Evolutionary conservation across 495 filamentous ascomycete species (phyloP).

Genomic region (Pyrenopolyporus hunteri): DNA sequence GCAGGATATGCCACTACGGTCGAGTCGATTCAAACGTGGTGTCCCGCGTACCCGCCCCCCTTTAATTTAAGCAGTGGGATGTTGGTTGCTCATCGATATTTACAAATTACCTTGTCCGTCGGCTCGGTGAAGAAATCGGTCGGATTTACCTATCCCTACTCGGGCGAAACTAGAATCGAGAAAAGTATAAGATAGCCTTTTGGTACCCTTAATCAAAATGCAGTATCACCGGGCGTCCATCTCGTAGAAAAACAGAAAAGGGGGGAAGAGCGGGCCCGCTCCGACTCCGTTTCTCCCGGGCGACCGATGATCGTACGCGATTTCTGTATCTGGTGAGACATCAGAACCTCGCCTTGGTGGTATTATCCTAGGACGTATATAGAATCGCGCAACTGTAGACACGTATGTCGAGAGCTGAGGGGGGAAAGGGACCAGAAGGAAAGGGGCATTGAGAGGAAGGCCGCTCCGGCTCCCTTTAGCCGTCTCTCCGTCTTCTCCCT

Average conservation of each 20-base stretch:
- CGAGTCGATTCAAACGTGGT: too few relatives aligned
- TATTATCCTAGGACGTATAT: slow-evolving; percentile 1
- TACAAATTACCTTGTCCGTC: too few relatives aligned
- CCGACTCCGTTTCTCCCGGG: slow-evolving; percentile 1
- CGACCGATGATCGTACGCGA: slow-evolving; percentile 8
- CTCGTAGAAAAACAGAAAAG: slow-evolving; percentile 8
- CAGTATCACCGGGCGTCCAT: slow-evolving; percentile 8
- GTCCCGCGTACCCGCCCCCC: background rate
- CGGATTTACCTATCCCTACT: background rate
- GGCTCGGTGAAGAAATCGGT: slow-evolving; percentile 10
- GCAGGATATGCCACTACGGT: too few relatives aligned
- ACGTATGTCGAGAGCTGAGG: background rate
- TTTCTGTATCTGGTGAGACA: background rate
- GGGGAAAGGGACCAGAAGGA: background rate
- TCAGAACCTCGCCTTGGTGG: background rate
- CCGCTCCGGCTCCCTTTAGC: slow-evolving; percentile 12
- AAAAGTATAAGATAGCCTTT: background rate
- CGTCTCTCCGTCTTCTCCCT: slow-evolving; percentile 11
- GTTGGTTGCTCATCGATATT: too few relatives aligned
- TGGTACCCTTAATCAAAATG: slow-evolving; percentile 8
- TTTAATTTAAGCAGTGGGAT: too few relatives aligned
- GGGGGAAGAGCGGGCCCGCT: slow-evolving; percentile 1
- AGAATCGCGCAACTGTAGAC: background rate
- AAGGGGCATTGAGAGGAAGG: slow-evolving; percentile 6
- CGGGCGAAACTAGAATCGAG: background rate